Base-by-base conservation (phyloP, 225 moss, liverwort and hornwort species). In the Straminergon stramineum region DNA sequence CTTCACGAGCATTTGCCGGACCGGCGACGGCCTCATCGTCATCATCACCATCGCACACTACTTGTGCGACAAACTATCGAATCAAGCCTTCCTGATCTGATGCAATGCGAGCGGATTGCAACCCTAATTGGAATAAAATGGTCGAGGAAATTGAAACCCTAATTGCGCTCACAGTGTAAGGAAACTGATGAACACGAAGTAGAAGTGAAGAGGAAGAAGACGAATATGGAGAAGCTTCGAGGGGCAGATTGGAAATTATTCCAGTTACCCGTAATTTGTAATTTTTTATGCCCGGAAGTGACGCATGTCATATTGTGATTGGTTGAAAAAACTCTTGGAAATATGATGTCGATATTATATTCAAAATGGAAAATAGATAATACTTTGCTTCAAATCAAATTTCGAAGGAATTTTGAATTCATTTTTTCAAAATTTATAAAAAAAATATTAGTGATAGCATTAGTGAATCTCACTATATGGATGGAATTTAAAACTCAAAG, bases 1-100 rank as follows among this genome's bases (percentile, higher is more conserved):
- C 74, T 85, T 85, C 85, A 98, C 94, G 64, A 98, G 82, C 84
- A 98, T 73, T 82, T 98, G 97, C 81, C 86, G 86, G 84, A 87
- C 84, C 34, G 51, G 71, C 48, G 83, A 43, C 69, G 60, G 35
- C n/a, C 9, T 28, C 88, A n/a, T 86, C 86, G 52, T 74, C 92
- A 90, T 92, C 32, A 24, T 43, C 92, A 88, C 92, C 88, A 86
- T 90, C 37, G 86, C 90, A 31, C 41, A 7, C 4, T 8, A 65
- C 11, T 86, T 30, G 64, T 86, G 19, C 64, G 5, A 63, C 48
- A 53, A 61, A 77, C 7, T 31, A 7, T 11, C 4, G 17, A 55
- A 65, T 55, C 79, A 65, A 51, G 78, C 41, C 55, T 79, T 65
- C 65, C 79, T 63, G 39, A 15, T 52, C 53, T 11, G 21, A 39